These are phyloP conservation scores for Ophiostoma quercus DNA, from an alignment of 2,329 filamentous ascomycete genomes.

Conservation along the genomic window DNA sequence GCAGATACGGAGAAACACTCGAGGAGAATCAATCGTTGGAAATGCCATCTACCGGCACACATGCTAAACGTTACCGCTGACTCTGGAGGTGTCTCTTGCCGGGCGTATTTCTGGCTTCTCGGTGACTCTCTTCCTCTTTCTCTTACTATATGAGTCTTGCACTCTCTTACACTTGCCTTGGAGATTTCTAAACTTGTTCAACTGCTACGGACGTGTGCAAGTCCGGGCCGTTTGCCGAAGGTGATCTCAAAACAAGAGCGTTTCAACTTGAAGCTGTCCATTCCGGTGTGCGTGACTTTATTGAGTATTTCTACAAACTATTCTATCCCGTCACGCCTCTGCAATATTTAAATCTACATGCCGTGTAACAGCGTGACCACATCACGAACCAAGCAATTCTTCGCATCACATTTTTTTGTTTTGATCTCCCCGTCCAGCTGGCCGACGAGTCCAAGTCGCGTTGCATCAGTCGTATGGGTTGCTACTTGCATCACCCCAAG, in stretches of 20 bases:
- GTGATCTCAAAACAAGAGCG: not conserved
- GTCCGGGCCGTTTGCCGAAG: not conserved
- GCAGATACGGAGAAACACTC: constrained; percentile 11
- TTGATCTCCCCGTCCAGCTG: not conserved
- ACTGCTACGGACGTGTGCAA: constrained; percentile 9
- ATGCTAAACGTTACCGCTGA: constrained; percentile 8
- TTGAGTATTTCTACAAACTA: not conserved
- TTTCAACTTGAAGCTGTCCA: not conserved
- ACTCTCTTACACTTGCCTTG: not conserved
- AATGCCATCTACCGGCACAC: constrained; percentile 5
- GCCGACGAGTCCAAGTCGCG: constrained; percentile 4
- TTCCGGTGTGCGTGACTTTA: not conserved
- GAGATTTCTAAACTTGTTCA: not conserved
- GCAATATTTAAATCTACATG: not conserved
- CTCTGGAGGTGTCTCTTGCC: not conserved
- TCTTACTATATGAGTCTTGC: not conserved
- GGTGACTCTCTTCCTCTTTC: not conserved
- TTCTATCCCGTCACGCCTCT: not conserved
- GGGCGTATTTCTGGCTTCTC: not conserved
- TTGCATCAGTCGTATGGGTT: not conserved
- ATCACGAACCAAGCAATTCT: constrained; percentile 11
- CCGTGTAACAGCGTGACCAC: constrained; percentile 11
- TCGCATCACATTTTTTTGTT: constrained; percentile 2
- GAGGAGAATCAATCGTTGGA: constrained; percentile 4
- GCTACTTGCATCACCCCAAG: not conserved